Percentiles rank a stretch among this genome's conserved stretches.
phyloP scores from a whole-genome alignment of 2,329 filamentous ascomycete species.

The Phialophora chinensis region DNA sequence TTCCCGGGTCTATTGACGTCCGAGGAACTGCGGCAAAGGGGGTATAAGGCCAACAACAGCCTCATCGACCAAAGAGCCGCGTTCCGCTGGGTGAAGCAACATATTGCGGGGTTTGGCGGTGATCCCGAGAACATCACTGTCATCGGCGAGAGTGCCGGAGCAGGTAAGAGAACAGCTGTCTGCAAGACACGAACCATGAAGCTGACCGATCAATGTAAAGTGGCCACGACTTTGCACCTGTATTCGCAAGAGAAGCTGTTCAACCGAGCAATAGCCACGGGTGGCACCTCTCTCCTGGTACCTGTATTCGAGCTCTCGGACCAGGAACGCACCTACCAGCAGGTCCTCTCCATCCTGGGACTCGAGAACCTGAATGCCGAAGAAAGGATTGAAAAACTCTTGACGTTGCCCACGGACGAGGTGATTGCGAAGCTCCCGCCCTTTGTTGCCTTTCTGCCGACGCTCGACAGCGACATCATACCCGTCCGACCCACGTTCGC shows the following conservation, averaged over 20 bases:
- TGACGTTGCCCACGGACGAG: constrained; percentile 50
- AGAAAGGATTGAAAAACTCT: constrained; percentile 51
- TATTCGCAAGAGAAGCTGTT: constrained; percentile 50
- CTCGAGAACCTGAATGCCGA: constrained; percentile 44
- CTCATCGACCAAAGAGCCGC: constrained; percentile 50
- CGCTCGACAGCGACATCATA: constrained; percentile 54
- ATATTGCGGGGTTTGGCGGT: constrained; percentile 52
- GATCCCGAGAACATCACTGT: constrained; percentile 49
- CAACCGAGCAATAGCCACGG: constrained; percentile 51
- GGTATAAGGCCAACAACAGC: constrained; percentile 54
- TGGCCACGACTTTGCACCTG: constrained; percentile 45
- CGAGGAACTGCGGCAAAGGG: constrained; percentile 53
- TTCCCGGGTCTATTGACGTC: constrained; percentile 57
- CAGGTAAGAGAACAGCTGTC: constrained; percentile 43
- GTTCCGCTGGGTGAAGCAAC: constrained; percentile 49
- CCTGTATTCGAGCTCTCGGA: constrained; percentile 47
- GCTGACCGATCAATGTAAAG: constrained; percentile 31
- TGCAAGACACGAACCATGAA: not conserved
- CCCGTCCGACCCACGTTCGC: constrained; percentile 37
- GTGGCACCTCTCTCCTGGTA: constrained; percentile 53
- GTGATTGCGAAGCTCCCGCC: constrained; percentile 51
- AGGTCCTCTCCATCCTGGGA: constrained; percentile 49
- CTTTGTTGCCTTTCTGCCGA: constrained; percentile 45
- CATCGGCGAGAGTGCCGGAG: constrained; percentile 58
- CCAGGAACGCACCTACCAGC: constrained; percentile 52